phyloP scores from a whole-genome alignment of 441 rosid genomes.

The Codiaeum variegatum region DNA sequence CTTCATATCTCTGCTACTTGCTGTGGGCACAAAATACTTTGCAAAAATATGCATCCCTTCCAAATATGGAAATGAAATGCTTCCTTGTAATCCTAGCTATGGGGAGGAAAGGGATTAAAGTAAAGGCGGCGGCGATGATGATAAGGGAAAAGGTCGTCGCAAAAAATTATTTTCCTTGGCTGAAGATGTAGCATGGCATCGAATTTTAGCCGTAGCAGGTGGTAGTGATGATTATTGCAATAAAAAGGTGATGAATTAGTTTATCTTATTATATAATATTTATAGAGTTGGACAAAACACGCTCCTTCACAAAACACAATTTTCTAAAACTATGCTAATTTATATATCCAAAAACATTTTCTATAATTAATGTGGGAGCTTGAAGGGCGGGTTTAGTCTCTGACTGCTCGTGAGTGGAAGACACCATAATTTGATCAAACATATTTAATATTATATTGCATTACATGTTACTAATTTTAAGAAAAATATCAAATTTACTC shows the following conservation, averaged over 20 bases:
- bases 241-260: conserved; percentile 16
- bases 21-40: conserved; percentile 37
- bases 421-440: too few relatives aligned
- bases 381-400: too few relatives aligned
- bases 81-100: conserved; percentile 36
- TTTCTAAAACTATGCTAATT: too few relatives aligned
- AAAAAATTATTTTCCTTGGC: conserved; percentile 34
- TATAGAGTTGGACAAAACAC: too few relatives aligned
- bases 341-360: too few relatives aligned
- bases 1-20: conserved; percentile 54
- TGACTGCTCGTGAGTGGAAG: too few relatives aligned
- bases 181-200: conserved; percentile 27
- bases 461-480: too few relatives aligned
- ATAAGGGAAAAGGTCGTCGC: conserved; percentile 7
- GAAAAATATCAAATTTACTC: too few relatives aligned
- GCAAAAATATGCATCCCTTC: conserved; percentile 46
- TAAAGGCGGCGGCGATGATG: background rate
- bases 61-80: conserved; percentile 35
- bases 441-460: too few relatives aligned
- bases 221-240: conserved; percentile 32
- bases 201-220: conserved; percentile 37
- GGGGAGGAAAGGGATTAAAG: background rate
- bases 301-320: too few relatives aligned
- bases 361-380: too few relatives aligned
- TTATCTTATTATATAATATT: too few relatives aligned